Base-by-base conservation (phyloP, 2,329 filamentous ascomycete species). In the Annulohypoxylon truncatum region DNA sequence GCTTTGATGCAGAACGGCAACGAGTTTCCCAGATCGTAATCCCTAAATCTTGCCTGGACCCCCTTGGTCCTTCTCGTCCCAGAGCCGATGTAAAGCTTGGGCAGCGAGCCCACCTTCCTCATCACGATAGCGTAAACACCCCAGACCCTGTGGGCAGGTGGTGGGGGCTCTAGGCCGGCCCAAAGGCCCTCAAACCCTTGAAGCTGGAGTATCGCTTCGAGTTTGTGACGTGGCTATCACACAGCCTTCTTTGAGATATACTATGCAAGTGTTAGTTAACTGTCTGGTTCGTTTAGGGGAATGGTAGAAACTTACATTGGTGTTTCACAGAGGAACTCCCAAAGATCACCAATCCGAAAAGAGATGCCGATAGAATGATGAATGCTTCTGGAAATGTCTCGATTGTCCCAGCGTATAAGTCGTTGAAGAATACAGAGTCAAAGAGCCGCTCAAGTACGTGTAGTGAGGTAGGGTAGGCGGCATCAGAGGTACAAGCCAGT, bases 381-480 rank as follows among this genome's bases (percentile, higher is more conserved):
- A 97, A 90, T 0, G 93, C 89, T 78, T 96, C 93, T 0, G 93
- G 89, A 70, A 92, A 95, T 1, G 81, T 88, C 18, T 85, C 88
- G 1, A 97, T 92, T 0, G 96, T 98, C 2, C 85, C 82, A 12
- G 91, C 91, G 77, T 97, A 99, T 8, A 98, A 87, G 4, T 92
- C 87, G 74, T 96, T 97, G 79, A 97, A 97, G 1, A 95, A 75
- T 0, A 92, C 85, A 0, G 96, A 96, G 0, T 91, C 90, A 10
- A 97, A 77, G 1, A 98, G 89, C 66, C 94, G 85, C 2, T 92
- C 88, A 33, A 97, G 80, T 0, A 93, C 92, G 79, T 98, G 95
- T 62, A 98, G 80, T 66, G 98, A 82, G n/a, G n/a, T n/a, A n/a
- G n/a, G n/a, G n/a, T n/a, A n/a, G n/a, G n/a, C n/a, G n/a, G n/a